phyloP scores from a whole-genome alignment of 305 asterid species.

The Solanum hybrid region DNA sequence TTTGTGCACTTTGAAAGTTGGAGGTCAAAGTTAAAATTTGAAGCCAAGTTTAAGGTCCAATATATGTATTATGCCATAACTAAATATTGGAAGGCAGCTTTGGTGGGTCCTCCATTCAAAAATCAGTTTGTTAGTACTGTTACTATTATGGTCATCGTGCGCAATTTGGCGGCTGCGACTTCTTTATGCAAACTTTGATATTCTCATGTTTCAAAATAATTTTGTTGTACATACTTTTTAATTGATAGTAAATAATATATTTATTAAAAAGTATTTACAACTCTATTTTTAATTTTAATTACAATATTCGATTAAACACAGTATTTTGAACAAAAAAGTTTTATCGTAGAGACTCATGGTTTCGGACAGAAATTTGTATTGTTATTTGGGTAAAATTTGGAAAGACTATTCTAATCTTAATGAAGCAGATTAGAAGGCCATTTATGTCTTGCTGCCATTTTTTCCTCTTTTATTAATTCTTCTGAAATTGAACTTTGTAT shows the following conservation, averaged over 20 bases:
- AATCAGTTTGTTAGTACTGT: background rate
- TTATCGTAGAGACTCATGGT: background rate
- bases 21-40: too few species aligned
- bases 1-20: too few species aligned
- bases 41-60: too few species aligned
- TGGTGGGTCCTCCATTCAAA: slow-evolving; percentile 15
- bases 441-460: background rate
- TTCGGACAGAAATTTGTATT: background rate
- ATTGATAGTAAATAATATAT: background rate
- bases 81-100: background rate
- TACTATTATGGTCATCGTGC: background rate
- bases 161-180: background rate
- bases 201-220: background rate
- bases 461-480: background rate
- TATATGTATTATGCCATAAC: background rate
- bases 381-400: background rate
- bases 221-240: background rate
- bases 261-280: background rate
- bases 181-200: background rate
- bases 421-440: background rate
- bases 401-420: background rate
- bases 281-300: too few species aligned
- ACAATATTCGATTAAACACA: background rate
- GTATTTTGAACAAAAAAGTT: background rate
- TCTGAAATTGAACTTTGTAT: background rate